Evolutionary conservation across 768 basidiomycete genomes (phyloP).

Genomic region (Tylopilus sp.): DNA sequence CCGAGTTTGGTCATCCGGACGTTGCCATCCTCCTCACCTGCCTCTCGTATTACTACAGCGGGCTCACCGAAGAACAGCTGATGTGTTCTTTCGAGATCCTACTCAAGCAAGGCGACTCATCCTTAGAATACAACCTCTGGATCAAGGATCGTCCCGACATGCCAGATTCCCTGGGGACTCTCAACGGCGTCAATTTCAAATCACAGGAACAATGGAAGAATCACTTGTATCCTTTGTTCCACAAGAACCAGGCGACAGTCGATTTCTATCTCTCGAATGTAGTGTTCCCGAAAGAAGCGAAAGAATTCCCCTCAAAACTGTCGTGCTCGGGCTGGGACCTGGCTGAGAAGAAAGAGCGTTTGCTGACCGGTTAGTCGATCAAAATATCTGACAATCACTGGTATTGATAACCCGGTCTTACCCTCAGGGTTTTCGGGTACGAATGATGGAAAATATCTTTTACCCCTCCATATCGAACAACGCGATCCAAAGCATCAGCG

Average conservation of each 20-base stretch:
- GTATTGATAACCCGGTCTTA: neutral
- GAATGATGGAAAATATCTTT: constrained; percentile 37
- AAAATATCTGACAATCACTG: too few relatives aligned
- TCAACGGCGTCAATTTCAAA: constrained; percentile 41
- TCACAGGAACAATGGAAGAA: constrained; percentile 32
- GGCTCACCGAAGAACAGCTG: constrained; percentile 39
- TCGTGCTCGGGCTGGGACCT: constrained; percentile 53
- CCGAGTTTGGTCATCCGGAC: constrained; percentile 55
- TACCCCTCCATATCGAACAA: constrained; percentile 34
- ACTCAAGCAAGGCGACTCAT: constrained; percentile 39
- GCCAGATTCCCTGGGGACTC: constrained; percentile 28
- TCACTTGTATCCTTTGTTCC: constrained; percentile 35
- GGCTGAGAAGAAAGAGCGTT: constrained; percentile 32
- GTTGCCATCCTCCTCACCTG: constrained; percentile 35
- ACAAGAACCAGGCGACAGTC: constrained; percentile 36
- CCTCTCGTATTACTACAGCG: constrained; percentile 51
- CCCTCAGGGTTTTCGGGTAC: constrained; percentile 36
- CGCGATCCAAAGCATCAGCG: constrained; percentile 26
- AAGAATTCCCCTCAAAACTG: constrained; percentile 45
- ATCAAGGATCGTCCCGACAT: constrained; percentile 19
- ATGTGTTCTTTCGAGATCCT: constrained; percentile 36
- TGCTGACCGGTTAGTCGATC: constrained; percentile 12
- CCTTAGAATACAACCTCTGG: constrained; percentile 41
- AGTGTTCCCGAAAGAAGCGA: constrained; percentile 50
- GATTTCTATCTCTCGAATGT: constrained; percentile 45